Evolutionary conservation across 805 yeast species (phyloP), one percentile per base, ranked within the genome.

Genomic region (Danielia reshetovae): DNA sequence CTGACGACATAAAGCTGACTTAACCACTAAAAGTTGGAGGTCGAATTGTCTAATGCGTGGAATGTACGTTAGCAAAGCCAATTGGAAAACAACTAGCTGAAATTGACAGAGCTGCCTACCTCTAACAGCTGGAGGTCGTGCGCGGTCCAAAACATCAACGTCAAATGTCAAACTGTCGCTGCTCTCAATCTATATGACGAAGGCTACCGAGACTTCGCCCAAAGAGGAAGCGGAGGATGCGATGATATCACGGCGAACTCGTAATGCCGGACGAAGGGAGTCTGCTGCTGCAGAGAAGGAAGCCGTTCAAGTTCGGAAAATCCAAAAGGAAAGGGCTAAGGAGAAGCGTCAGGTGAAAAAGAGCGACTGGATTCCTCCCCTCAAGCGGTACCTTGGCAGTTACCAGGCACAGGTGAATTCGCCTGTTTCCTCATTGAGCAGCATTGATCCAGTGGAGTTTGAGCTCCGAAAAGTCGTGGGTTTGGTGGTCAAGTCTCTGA

Each of bases 401-500:
- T 34, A 29, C 22, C 5, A 23, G 14, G 24, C 5, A 22, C 25
- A 30, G 4, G 10, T 41, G 11, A 34, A 38, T 13, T 24, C 12
- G 12, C 43, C 45, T 7, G 19, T 29, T 1, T 8, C 34, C 5
- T 24, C 34, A 4, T 11, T 11, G 7, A 16, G n/a, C 6, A 10
- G 30, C 15, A 14, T 35, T 10, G 36, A 35, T 10, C 57, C 59
- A 1, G 47, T 60, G 14, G 62, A 58, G 24, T 47, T 57, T 25
- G 52, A 59, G 39, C 42, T 62, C 23, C 42, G 49, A 14, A 64
- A 58, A 32, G 35, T 52, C 15, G 54, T 61, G 18, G 62, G 54
- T 3, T 39, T 60, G 13, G 33, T 51, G 9, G 48, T 62, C 13
- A 37, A 51, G 27, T 42, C 58, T 5, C 39, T 32, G 18, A 21